A percentile compares a stretch with the other conserved stretches of the same genome.
Evolutionary conservation across 768 basidiomycete species (phyloP).

Genomic region (Boletus rubescentipes): DNA sequence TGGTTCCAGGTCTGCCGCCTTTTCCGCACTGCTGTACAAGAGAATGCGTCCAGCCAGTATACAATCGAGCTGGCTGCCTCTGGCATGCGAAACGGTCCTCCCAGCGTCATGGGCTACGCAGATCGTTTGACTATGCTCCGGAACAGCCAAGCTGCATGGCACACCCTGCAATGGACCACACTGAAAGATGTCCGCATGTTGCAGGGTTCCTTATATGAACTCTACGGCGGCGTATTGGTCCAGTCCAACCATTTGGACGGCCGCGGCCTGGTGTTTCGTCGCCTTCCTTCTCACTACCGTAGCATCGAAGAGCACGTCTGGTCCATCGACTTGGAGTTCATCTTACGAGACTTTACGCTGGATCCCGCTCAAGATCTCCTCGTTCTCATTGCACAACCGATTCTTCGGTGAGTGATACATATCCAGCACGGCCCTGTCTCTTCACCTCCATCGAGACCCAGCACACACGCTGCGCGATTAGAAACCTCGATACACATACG

Average conservation of each 20-base stretch:
- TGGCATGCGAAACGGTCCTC: constrained; percentile 42
- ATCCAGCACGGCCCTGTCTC: background rate
- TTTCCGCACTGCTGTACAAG: constrained; percentile 28
- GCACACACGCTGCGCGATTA: constrained; percentile 13
- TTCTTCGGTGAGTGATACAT: constrained; percentile 31
- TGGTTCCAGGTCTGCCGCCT: constrained; percentile 34
- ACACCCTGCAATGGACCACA: constrained; percentile 36
- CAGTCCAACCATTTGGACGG: constrained; percentile 32
- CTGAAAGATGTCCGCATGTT: constrained; percentile 39
- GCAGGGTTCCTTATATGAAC: constrained; percentile 51
- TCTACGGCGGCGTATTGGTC: constrained; percentile 57
- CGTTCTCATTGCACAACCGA: constrained; percentile 44
- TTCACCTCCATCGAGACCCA: constrained; percentile 14
- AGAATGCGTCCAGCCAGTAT: constrained; percentile 39
- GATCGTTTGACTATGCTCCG: constrained; percentile 41
- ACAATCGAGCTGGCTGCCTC: constrained; percentile 45
- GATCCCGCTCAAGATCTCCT: constrained; percentile 69
- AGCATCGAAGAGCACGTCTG: constrained; percentile 47
- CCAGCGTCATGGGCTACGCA: constrained; percentile 25
- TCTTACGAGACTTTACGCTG: constrained; percentile 58
- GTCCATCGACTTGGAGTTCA: constrained; percentile 38
- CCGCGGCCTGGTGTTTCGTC: constrained; percentile 40
- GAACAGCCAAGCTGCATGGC: constrained; percentile 41
- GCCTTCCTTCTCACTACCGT: constrained; percentile 49
- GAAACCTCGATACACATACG: constrained; percentile 41